Percentiles rank a stretch among this genome's conserved stretches.
phyloP scores from a whole-genome alignment of 2,329 filamentous ascomycete genomes.

The Fusarium palustre region DNA sequence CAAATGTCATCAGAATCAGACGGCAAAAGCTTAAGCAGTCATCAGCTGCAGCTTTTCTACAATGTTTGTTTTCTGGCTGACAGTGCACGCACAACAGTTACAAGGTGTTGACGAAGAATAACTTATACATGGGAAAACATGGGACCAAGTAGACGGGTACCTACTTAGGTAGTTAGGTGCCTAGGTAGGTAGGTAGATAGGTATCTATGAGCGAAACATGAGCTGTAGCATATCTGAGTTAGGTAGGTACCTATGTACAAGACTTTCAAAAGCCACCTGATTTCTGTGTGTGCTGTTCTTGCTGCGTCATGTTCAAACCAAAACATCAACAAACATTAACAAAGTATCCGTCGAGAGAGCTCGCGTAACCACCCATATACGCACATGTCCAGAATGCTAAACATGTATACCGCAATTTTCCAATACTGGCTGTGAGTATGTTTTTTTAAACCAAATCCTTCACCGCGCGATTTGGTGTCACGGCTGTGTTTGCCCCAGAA shows the following conservation, averaged over 20 bases:
- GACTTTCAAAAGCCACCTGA: not conserved
- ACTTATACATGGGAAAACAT: not conserved
- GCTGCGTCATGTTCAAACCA: not conserved
- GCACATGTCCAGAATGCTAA: not conserved
- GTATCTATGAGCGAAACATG: not conserved
- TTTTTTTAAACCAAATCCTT: conserved; percentile 15
- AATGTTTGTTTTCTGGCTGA: conserved; percentile 5
- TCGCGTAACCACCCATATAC: not conserved
- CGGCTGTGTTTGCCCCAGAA: conserved; percentile 32
- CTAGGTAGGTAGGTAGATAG: no score
- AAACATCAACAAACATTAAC: not conserved
- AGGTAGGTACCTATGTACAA: no score
- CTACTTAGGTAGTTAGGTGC: no score
- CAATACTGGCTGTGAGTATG: no score
- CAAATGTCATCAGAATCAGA: not conserved
- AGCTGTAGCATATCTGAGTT: not conserved
- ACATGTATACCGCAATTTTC: not conserved
- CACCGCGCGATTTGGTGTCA: conserved; percentile 42
- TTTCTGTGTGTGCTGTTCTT: not conserved
- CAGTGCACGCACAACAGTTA: not conserved
- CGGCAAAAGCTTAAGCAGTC: not conserved
- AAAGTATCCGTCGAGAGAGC: not conserved
- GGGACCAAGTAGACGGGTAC: not conserved
- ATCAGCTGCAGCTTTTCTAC: conserved; percentile 12
- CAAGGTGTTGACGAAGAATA: not conserved